phyloP scores from a whole-genome alignment of 805 yeast species.

The Candida palmyrensis region DNA sequence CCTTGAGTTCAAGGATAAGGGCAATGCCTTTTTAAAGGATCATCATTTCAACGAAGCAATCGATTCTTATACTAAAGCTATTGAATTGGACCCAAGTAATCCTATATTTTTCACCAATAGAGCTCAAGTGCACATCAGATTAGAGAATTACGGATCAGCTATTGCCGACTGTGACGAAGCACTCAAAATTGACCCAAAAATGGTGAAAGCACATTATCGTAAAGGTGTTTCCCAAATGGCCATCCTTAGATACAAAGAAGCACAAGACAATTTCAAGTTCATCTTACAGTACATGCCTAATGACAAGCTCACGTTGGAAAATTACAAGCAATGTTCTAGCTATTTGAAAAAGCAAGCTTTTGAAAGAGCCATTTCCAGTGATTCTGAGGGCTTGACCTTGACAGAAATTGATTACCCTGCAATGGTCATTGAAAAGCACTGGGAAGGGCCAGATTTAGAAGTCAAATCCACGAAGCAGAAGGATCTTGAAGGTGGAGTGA shows the following conservation, averaged over 20 bases:
- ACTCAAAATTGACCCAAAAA: conserved; percentile 57
- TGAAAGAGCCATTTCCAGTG: conserved; percentile 80
- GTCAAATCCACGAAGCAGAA: conserved; percentile 27
- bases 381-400: conserved; percentile 49
- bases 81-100: conserved; percentile 53
- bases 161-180: conserved; percentile 74
- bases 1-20: conserved; percentile 54
- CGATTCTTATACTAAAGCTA: conserved; percentile 70
- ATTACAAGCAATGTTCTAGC: conserved; percentile 57
- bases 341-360: conserved; percentile 72
- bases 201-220: conserved; percentile 80
- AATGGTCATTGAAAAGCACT: conserved; percentile 46
- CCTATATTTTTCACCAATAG: conserved; percentile 76
- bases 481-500: conserved; percentile 17
- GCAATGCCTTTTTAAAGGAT: conserved; percentile 66
- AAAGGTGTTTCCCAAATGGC: conserved; percentile 81
- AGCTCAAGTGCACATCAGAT: conserved; percentile 83
- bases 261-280: conserved; percentile 60
- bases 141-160: conserved; percentile 84
- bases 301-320: conserved; percentile 62
- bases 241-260: conserved; percentile 67
- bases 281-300: conserved; percentile 61
- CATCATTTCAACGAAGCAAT: conserved; percentile 63
- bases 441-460: conserved; percentile 55
- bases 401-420: conserved; percentile 43